A percentile compares a stretch with the other conserved stretches of the same genome.
Conservation (phyloP, 352 stramenopile species). For the Phytophthora sansomeana region DNA sequence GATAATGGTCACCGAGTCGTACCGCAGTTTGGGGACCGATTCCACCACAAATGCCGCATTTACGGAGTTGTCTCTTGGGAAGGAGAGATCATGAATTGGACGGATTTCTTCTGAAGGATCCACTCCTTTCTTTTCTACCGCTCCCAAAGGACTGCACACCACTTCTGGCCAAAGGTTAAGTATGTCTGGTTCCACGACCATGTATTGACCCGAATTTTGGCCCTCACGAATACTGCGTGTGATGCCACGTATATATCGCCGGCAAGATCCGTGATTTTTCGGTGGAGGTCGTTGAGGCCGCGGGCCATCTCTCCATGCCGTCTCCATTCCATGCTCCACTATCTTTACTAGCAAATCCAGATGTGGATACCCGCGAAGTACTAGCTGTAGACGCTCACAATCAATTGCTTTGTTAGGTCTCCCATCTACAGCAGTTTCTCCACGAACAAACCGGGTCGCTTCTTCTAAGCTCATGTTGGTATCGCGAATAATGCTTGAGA, state of each 20-base stretch:
- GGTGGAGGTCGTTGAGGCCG: neutral
- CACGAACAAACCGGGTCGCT: slow-evolving; percentile 13
- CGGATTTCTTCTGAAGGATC: slow-evolving; percentile 13
- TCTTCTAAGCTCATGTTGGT: slow-evolving; percentile 7
- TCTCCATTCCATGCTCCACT: slow-evolving; percentile 4
- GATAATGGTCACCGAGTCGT: slow-evolving; percentile 20
- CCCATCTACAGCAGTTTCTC: neutral
- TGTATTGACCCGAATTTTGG: slow-evolving; percentile 24
- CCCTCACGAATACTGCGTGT: slow-evolving; percentile 15
- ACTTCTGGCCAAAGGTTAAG: slow-evolving; percentile 16
- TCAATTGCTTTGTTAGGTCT: slow-evolving; percentile 23
- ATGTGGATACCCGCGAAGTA: slow-evolving; percentile 5
- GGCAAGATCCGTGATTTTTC: slow-evolving; percentile 10
- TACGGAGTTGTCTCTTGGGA: neutral
- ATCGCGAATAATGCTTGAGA: slow-evolving; percentile 1
- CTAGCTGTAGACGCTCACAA: neutral
- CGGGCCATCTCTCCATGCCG: neutral
- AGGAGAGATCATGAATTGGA: slow-evolving; percentile 27
- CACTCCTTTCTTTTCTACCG: slow-evolving; percentile 22
- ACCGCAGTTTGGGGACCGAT: slow-evolving; percentile 10
- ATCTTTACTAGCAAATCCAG: neutral
- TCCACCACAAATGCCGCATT: slow-evolving; percentile 15
- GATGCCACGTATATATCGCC: slow-evolving; percentile 3
- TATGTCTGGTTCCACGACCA: slow-evolving; percentile 11
- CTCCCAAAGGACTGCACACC: slow-evolving; percentile 16